phyloP scores from a whole-genome alignment of 331 rosid genomes.

The Quercus phellos region DNA sequence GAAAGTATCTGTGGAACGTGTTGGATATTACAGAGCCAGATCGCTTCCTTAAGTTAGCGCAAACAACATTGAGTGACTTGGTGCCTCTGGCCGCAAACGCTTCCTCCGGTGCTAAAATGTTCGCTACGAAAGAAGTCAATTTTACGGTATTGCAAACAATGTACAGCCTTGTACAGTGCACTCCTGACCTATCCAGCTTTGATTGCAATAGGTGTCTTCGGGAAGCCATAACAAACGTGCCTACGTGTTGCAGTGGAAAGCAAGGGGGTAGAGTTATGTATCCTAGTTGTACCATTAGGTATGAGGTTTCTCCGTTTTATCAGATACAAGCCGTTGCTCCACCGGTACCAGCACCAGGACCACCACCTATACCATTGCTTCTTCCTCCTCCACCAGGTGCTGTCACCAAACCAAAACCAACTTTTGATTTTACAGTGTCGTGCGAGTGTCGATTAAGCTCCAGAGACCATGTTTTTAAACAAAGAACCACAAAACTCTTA shows the following conservation, averaged over 20 bases:
- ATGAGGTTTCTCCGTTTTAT: constrained; percentile 20
- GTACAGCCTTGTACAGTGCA: constrained; percentile 42
- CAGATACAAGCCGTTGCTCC: neutral
- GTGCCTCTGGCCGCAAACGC: neutral
- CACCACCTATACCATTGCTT: neutral
- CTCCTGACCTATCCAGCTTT: constrained; percentile 16
- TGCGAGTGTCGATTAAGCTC: too few relatives aligned
- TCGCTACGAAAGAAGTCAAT: neutral
- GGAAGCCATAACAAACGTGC: neutral
- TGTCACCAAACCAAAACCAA: neutral
- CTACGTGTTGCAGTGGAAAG: neutral
- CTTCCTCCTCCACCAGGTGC: neutral
- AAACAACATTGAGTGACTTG: neutral
- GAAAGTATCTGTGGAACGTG: neutral
- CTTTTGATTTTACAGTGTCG: neutral
- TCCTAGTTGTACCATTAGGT: constrained; percentile 28
- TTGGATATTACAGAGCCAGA: neutral
- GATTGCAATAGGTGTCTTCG: constrained; percentile 16
- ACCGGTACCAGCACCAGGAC: neutral
- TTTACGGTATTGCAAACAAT: neutral
- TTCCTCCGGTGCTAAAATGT: constrained; percentile 11
- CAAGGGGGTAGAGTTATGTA: constrained; percentile 4
- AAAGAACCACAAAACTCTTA: too few relatives aligned
- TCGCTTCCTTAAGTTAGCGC: neutral
- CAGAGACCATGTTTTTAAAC: too few relatives aligned